phyloP scores from a whole-genome alignment of 1,139 yeast species.

The Sugiyamaella japonica region DNA sequence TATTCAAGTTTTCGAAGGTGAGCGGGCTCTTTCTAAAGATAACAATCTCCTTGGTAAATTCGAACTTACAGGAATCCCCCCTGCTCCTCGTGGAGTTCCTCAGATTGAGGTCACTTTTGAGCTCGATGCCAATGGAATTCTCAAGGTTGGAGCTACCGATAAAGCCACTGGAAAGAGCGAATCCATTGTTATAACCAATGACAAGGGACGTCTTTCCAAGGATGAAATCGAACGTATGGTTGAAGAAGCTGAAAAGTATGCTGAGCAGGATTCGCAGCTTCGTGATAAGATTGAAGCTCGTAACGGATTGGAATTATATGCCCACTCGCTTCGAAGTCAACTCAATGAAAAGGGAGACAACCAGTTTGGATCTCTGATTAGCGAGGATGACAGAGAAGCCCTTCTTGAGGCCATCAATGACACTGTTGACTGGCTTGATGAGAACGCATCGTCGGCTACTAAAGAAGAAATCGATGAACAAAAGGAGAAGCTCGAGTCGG shows the following conservation, averaged over 20 bases:
- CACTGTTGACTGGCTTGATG: conserved; percentile 84
- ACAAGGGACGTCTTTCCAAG: conserved; percentile 92
- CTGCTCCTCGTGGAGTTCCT: conserved; percentile 98
- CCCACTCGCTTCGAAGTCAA: conserved; percentile 80
- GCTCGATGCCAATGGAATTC: conserved; percentile 91
- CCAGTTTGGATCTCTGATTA: conserved; percentile 73
- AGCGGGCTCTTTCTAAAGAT: conserved; percentile 93
- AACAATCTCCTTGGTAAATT: conserved; percentile 95
- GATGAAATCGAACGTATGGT: conserved; percentile 94
- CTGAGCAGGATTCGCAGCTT: conserved; percentile 80
- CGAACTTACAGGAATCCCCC: conserved; percentile 93
- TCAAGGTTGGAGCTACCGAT: conserved; percentile 90
- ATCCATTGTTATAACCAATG: conserved; percentile 92
- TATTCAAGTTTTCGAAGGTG: conserved; percentile 97
- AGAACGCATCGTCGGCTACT: conserved; percentile 82
- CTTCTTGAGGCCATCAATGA: conserved; percentile 86
- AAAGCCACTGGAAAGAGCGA: conserved; percentile 97
- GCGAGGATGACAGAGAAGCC: conserved; percentile 90
- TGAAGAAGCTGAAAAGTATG: conserved; percentile 88
- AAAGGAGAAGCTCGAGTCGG: conserved; percentile 77
- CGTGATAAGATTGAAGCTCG: conserved; percentile 83
- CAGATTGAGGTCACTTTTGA: conserved; percentile 96
- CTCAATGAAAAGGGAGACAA: conserved; percentile 60
- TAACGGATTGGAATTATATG: conserved; percentile 86
- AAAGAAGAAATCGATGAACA: conserved; percentile 94